Evolutionary conservation across 106 monocot species (phyloP).

Genomic region (Phalaenopsis equestris): DNA sequence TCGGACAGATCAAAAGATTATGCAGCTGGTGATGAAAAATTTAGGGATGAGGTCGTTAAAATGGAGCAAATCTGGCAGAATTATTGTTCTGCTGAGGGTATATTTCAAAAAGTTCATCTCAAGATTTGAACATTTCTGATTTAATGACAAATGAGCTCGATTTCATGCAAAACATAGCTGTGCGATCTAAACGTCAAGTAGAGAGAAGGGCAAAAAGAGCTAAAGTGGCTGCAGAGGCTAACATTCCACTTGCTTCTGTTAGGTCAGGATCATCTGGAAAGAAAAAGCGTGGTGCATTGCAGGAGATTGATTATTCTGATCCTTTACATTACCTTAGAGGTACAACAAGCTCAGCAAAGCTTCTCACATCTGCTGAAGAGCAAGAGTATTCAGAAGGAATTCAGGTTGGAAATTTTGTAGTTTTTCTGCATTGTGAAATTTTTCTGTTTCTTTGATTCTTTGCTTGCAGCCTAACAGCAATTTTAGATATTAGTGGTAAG

Average conservation of each 20-base stretch:
- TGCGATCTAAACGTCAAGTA: constrained; percentile 59
- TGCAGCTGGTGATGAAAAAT: constrained; percentile 24
- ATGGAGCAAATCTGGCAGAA: constrained; percentile 12
- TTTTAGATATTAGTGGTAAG: not conserved
- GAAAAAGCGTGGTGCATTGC: constrained; percentile 46
- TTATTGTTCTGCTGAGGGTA: not conserved
- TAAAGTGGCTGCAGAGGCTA: constrained; percentile 43
- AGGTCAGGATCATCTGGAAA: constrained; percentile 44
- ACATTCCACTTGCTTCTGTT: constrained; percentile 16
- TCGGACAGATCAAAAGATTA: constrained; percentile 19
- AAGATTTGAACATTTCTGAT: constrained; percentile 9
- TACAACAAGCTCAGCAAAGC: constrained; percentile 53
- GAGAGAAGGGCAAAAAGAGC: constrained; percentile 74
- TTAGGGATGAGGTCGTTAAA: constrained; percentile 28
- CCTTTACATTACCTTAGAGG: constrained; percentile 64
- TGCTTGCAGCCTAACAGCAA: not conserved
- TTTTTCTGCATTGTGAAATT: not conserved
- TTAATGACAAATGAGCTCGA: constrained; percentile 15
- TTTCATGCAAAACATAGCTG: constrained; percentile 26
- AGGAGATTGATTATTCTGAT: constrained; percentile 64
- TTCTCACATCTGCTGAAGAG: constrained; percentile 78
- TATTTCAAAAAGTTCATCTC: not conserved
- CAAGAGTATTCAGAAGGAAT: constrained; percentile 75
- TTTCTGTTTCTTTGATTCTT: not conserved
- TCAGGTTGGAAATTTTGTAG: constrained; percentile 36